Evolutionary conservation across 2,329 filamentous ascomycete genomes (phyloP).

Genomic region (Ophiobolus disseminans): DNA sequence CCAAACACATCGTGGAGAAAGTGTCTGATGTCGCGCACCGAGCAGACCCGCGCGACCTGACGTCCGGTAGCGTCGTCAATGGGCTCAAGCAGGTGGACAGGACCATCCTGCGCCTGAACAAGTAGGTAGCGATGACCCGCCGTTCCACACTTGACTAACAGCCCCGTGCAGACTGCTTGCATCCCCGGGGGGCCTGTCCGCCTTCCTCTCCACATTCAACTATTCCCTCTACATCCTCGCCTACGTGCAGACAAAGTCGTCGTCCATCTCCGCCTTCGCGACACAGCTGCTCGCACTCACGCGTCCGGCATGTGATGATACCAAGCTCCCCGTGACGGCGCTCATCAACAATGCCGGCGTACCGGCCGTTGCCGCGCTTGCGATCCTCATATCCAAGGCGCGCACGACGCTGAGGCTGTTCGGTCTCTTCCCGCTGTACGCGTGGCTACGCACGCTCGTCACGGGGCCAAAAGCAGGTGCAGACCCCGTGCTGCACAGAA

Average conservation of each 20-base stretch:
- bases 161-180: slow-evolving; percentile 48
- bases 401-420: slow-evolving; percentile 55
- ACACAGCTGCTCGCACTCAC: slow-evolving; percentile 44
- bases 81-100: slow-evolving; percentile 47
- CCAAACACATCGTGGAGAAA: slow-evolving; percentile 37
- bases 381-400: slow-evolving; percentile 50
- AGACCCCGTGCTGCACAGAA: slow-evolving; percentile 52
- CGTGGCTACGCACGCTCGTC: slow-evolving; percentile 52
- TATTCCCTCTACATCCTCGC: slow-evolving; percentile 56
- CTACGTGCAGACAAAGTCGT: slow-evolving; percentile 51
- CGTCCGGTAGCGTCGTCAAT: slow-evolving; percentile 28
- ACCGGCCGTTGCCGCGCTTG: slow-evolving; percentile 46
- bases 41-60: slow-evolving; percentile 20
- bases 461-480: slow-evolving; percentile 52
- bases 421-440: slow-evolving; percentile 54
- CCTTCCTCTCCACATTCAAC: slow-evolving; percentile 57
- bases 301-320: slow-evolving; percentile 36
- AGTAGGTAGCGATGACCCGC: slow-evolving; percentile 34
- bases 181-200: slow-evolving; percentile 52
- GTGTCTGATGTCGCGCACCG: slow-evolving; percentile 23
- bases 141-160: slow-evolving; percentile 6
- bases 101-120: slow-evolving; percentile 53
- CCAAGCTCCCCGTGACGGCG: slow-evolving; percentile 31
- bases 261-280: slow-evolving; percentile 36
- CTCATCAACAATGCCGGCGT: slow-evolving; percentile 36